A percentile compares a stretch with the other conserved stretches of the same genome.
Evolutionary conservation across 2,329 filamentous ascomycete species (phyloP).

Genomic region (Amauroascus niger): DNA sequence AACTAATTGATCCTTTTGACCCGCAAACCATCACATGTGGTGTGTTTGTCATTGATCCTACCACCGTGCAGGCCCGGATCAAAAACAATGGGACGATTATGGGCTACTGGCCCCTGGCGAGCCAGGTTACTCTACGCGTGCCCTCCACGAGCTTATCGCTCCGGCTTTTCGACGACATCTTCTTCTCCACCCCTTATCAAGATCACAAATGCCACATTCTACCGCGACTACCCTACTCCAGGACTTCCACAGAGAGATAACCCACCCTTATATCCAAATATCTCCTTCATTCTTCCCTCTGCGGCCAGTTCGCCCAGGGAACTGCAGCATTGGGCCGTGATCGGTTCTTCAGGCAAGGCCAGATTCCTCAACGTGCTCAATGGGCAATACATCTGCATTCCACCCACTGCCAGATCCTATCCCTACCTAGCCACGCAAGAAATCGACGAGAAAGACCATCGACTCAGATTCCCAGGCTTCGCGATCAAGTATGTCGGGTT

Average conservation of each 20-base stretch:
- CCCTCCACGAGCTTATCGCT: slow-evolving; percentile 5
- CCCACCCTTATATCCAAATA: slow-evolving; percentile 59
- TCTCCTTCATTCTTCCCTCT: slow-evolving; percentile 58
- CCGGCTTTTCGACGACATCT: slow-evolving; percentile 17
- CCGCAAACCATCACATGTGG: too few species aligned
- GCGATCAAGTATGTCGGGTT: slow-evolving; percentile 90
- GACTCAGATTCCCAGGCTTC: slow-evolving; percentile 49
- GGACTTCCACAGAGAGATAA: slow-evolving; percentile 45
- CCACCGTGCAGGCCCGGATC: too few species aligned
- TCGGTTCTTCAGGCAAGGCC: slow-evolving; percentile 73
- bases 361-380: slow-evolving; percentile 70
- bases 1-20: too few species aligned
- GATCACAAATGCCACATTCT: slow-evolving; percentile 74
- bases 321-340: slow-evolving; percentile 66
- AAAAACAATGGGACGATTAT: not conserved
- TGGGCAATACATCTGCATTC: slow-evolving; percentile 65
- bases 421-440: slow-evolving; percentile 62
- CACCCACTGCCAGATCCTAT: slow-evolving; percentile 64
- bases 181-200: slow-evolving; percentile 50
- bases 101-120: not conserved
- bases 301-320: slow-evolving; percentile 3
- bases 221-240: slow-evolving; percentile 58
- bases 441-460: slow-evolving; percentile 43
- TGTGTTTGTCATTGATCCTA: too few species aligned
- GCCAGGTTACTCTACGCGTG: not conserved